Conservation (phyloP, 2,329 filamentous ascomycete genomes). For the Hypocrella siamensis region DNA sequence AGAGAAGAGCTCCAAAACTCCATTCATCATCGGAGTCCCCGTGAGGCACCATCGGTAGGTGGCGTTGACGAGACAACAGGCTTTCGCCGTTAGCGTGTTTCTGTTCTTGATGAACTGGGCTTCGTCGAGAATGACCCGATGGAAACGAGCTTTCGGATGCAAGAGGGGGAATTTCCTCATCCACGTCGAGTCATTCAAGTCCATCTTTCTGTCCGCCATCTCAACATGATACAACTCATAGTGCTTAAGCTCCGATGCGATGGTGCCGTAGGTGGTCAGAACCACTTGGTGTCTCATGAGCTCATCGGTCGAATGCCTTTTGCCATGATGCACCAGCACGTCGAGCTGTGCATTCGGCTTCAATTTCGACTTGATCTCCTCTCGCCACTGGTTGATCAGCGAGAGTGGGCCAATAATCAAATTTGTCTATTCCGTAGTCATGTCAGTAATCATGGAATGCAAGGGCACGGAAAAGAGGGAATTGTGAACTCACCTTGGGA, state of each 20-base stretch:
- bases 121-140: conserved; percentile 72
- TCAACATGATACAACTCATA: conserved; percentile 36
- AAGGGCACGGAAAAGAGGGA: conserved; percentile 4
- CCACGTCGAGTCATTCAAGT: conserved; percentile 20
- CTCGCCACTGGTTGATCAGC: conserved; percentile 70
- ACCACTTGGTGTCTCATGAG: conserved; percentile 60
- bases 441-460: background rate
- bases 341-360: conserved; percentile 46
- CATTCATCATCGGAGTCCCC: conserved; percentile 83
- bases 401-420: conserved; percentile 70
- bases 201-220: conserved; percentile 21
- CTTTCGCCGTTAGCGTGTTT: conserved; percentile 54
- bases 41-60: conserved; percentile 67
- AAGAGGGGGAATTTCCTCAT: conserved; percentile 37
- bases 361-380: conserved; percentile 51
- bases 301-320: conserved; percentile 43
- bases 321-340: conserved; percentile 57
- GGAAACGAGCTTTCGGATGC: conserved; percentile 49
- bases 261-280: conserved; percentile 74
- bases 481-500: conserved; percentile 14
- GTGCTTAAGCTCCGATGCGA: conserved; percentile 46
- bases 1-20: conserved; percentile 60
- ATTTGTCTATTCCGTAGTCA: conserved; percentile 49
- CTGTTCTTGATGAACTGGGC: conserved; percentile 73
- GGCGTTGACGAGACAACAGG: conserved; percentile 49